phyloP scores from a whole-genome alignment of 2,329 filamentous ascomycete genomes.

The Scleromitrula shiraiana region DNA sequence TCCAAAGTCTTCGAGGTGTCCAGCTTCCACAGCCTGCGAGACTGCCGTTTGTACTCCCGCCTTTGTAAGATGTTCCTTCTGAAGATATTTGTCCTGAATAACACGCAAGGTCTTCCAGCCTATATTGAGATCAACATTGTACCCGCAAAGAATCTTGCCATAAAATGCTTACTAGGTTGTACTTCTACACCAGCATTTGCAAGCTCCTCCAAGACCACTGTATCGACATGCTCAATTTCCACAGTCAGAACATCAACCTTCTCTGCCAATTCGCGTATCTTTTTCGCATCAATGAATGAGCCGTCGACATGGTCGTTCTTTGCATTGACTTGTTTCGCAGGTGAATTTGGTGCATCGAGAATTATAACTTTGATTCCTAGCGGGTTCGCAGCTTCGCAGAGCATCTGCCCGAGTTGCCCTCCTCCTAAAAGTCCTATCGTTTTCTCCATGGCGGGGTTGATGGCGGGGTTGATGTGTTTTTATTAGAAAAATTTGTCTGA shows the following conservation, averaged over 20 bases:
- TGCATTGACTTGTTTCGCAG: constrained; percentile 78
- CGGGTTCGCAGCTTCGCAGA: constrained; percentile 74
- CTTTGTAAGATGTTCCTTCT: constrained; percentile 71
- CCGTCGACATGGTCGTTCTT: constrained; percentile 69
- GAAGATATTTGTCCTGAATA: constrained; percentile 89
- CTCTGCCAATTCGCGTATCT: constrained; percentile 71
- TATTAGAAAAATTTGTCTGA: too few species aligned
- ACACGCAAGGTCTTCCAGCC: constrained; percentile 78
- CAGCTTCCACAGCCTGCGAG: constrained; percentile 48
- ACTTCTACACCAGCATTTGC: constrained; percentile 54
- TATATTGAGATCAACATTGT: constrained; percentile 61
- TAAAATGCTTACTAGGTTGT: constrained; percentile 19
- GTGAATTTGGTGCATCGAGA: constrained; percentile 64
- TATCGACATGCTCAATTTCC: constrained; percentile 93
- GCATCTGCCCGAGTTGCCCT: constrained; percentile 86
- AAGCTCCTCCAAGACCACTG: constrained; percentile 80
- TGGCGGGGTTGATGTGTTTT: too few species aligned
- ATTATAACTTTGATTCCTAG: constrained; percentile 78
- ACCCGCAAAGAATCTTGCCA: constrained; percentile 25
- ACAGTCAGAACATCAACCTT: constrained; percentile 77
- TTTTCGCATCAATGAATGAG: constrained; percentile 76
- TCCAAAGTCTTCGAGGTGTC: constrained; percentile 53
- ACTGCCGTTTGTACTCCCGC: constrained; percentile 66
- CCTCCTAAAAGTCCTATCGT: constrained; percentile 44
- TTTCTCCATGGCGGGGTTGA: constrained; percentile 25